These are phyloP conservation scores for Macrocybe gigantea DNA, from an alignment of 768 basidiomycete species.

Conservation along the genomic window DNA sequence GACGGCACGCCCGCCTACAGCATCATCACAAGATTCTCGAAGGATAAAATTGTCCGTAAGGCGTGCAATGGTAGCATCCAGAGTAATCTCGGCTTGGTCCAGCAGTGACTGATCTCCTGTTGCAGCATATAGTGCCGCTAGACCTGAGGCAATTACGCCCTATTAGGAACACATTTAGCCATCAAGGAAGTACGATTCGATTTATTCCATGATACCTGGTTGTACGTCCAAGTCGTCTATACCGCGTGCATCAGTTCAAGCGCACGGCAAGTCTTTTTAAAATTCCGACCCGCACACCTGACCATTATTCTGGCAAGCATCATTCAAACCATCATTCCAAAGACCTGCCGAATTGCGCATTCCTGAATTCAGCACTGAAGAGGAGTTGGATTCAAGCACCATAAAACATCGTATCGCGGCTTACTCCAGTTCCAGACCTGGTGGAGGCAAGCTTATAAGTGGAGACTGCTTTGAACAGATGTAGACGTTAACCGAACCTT, in stretches of 20 bases:
- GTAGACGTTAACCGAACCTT: constrained; percentile 21
- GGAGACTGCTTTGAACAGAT: neutral
- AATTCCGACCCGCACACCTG: constrained; percentile 20
- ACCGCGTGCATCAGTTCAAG: neutral
- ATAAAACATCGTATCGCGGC: constrained; percentile 4
- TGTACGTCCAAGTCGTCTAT: constrained; percentile 56
- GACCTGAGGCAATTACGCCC: constrained; percentile 51
- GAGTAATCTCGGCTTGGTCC: constrained; percentile 43
- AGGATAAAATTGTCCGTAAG: constrained; percentile 36
- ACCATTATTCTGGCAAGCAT: constrained; percentile 36
- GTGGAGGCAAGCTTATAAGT: neutral
- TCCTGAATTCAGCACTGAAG: constrained; percentile 32
- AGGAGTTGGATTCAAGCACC: neutral
- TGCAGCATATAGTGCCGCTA: constrained; percentile 38
- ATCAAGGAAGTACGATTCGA: neutral
- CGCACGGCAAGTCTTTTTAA: neutral
- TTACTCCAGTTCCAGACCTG: constrained; percentile 32
- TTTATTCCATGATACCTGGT: constrained; percentile 32
- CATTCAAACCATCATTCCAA: constrained; percentile 38
- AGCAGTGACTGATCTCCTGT: constrained; percentile 33
- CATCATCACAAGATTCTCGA: constrained; percentile 48
- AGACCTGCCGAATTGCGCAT: constrained; percentile 41
- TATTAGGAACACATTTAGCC: constrained; percentile 11
- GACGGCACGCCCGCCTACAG: constrained; percentile 25
- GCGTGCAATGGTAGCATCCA: constrained; percentile 41